phyloP scores from a whole-genome alignment of 495 filamentous ascomycete genomes.

The Aspergillus steynii region DNA sequence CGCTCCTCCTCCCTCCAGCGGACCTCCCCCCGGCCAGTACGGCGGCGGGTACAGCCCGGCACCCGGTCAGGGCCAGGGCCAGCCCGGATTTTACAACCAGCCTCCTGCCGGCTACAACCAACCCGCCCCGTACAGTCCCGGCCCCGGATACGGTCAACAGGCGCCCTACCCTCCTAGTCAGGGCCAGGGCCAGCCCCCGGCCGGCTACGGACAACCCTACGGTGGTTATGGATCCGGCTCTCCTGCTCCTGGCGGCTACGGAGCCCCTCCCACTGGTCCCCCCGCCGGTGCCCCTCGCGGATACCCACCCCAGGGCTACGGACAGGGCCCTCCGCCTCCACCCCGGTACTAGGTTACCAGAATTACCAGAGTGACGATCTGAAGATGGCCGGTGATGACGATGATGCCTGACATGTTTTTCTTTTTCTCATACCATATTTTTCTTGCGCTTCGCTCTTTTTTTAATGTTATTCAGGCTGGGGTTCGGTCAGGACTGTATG shows the following conservation, averaged over 20 bases:
- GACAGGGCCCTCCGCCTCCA: constrained; percentile 26
- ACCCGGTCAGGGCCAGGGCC: constrained; percentile 24
- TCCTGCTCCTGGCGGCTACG: constrained; percentile 26
- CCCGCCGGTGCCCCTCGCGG: constrained; percentile 20
- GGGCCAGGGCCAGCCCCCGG: constrained; percentile 26
- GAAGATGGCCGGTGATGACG: not conserved
- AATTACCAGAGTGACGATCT: not conserved
- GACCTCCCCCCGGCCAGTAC: constrained; percentile 32
- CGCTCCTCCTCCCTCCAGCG: constrained; percentile 18
- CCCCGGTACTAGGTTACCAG: constrained; percentile 31
- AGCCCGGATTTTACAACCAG: constrained; percentile 20
- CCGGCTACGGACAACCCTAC: constrained; percentile 16
- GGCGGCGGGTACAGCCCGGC: constrained; percentile 36
- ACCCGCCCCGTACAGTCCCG: constrained; percentile 18
- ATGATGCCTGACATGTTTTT: not conserved
- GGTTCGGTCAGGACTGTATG: not conserved
- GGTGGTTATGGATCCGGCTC: constrained; percentile 26
- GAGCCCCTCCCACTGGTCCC: constrained; percentile 16
- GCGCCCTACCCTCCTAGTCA: constrained; percentile 21
- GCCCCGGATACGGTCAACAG: constrained; percentile 17
- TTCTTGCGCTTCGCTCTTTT: not conserved
- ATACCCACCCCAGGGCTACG: constrained; percentile 28
- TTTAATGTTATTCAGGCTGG: not conserved
- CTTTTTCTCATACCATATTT: not conserved
- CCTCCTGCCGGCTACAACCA: constrained; percentile 17